A percentile compares a stretch with the other conserved stretches of the same genome.
Conservation (phyloP, 2,329 filamentous ascomycete genomes). For the Annulohypoxylon truncatum region DNA sequence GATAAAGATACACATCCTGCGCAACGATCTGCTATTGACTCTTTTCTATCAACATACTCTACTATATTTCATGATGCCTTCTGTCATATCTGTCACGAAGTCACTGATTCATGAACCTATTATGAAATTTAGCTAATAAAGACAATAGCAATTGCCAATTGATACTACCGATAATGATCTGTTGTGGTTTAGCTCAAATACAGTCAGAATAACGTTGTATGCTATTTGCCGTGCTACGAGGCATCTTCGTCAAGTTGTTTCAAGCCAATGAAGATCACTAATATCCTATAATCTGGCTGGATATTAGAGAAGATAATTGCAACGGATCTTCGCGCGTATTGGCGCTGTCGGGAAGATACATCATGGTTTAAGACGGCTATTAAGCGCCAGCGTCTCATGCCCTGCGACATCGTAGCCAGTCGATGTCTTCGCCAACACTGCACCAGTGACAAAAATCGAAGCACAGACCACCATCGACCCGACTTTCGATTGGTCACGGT, state of each 20-base stretch:
- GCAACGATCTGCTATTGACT: neutral
- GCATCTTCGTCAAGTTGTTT: constrained; percentile 8
- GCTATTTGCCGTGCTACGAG: neutral
- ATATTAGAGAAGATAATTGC: neutral
- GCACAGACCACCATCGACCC: constrained; percentile 26
- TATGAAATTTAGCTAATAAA: neutral
- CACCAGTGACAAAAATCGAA: constrained; percentile 14
- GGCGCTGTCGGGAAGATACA: constrained; percentile 21
- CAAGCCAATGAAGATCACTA: constrained; percentile 2
- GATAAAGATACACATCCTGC: neutral
- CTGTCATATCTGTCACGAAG: neutral
- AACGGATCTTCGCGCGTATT: constrained; percentile 29
- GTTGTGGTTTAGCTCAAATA: neutral
- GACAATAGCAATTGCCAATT: neutral
- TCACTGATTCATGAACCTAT: neutral
- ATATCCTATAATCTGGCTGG: constrained; percentile 3
- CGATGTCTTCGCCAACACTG: constrained; percentile 12
- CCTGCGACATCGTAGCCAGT: constrained; percentile 19
- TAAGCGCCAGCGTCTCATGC: constrained; percentile 34
- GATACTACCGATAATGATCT: neutral
- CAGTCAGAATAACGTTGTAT: neutral
- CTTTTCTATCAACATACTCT: neutral
- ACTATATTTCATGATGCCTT: neutral
- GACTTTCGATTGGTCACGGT: constrained; percentile 27
- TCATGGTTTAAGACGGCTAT: constrained; percentile 13